Percentiles rank a stretch among this genome's conserved stretches.
Evolutionary conservation across 1,284 basidiomycete species (phyloP).

Genomic region (Neolentinus lepideus): DNA sequence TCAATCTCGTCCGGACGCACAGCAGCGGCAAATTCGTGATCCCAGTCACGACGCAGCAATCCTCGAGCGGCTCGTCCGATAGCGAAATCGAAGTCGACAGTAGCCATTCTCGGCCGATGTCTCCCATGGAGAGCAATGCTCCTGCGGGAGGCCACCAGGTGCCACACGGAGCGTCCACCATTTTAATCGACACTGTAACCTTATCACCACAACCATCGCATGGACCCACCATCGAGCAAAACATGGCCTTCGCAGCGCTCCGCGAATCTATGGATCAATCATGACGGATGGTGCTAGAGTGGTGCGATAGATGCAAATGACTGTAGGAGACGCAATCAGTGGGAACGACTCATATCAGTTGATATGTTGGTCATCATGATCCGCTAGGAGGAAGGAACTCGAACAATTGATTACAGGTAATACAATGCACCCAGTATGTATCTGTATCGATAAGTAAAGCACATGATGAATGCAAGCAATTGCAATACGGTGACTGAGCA

Average conservation of each 20-base stretch:
- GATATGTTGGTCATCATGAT: background rate
- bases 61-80: slow-evolving; percentile 36
- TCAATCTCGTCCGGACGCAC: slow-evolving; percentile 76
- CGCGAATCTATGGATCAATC: slow-evolving; percentile 12
- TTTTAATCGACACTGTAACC: slow-evolving; percentile 45
- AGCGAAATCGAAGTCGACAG: slow-evolving; percentile 54
- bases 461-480: slow-evolving; percentile 7
- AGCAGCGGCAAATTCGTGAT: slow-evolving; percentile 54
- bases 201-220: slow-evolving; percentile 38
- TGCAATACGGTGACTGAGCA: slow-evolving; percentile 1
- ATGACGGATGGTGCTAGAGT: background rate
- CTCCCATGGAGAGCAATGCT: slow-evolving; percentile 26
- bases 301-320: background rate
- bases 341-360: too few species aligned
- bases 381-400: background rate
- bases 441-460: slow-evolving; percentile 10
- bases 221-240: slow-evolving; percentile 69
- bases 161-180: slow-evolving; percentile 37
- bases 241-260: slow-evolving; percentile 72
- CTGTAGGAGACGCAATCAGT: too few species aligned
- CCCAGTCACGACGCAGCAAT: slow-evolving; percentile 31
- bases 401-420: background rate
- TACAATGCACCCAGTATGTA: slow-evolving; percentile 6
- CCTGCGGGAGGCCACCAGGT: slow-evolving; percentile 11
- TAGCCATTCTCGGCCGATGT: slow-evolving; percentile 42